Evolutionary conservation across 2,329 filamentous ascomycete genomes (phyloP), one percentile per base, ranked within the genome.

Genomic region (Fusarium virguliforme): DNA sequence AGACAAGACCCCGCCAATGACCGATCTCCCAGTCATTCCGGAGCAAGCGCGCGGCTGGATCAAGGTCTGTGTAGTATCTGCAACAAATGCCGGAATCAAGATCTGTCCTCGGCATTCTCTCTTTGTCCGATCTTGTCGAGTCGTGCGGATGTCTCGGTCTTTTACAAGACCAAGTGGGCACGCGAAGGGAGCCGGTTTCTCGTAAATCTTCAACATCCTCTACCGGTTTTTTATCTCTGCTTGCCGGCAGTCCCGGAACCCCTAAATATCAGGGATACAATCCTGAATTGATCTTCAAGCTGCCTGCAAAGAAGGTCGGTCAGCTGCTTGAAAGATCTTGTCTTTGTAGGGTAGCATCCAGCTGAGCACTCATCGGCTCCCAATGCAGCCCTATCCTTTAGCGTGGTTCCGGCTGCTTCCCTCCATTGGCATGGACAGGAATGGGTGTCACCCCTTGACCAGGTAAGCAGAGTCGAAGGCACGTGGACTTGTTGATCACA

Each of bases 31-130:
- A 54, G 34, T 34, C 22, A 34, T 38, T 48, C 32, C 58, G 38
- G 12, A 50, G 38, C 60, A 71, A 71, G 60, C 68, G 65, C 64
- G 68, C 64, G 68, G 56, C 60, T 69, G 60, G 28, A 57, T 37
- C 67, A 41, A 30, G 43, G 26, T 26, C 24, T 58, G 12, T 18
- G 18, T 18, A 18, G 18, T 46, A 24, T 59, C 55, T 58, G 28
- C 28, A 60, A 13, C 57, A 65, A 72, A 64, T 71, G 54, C 65
- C 69, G 40, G 41, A 37, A 13, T 26, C 55, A 40, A 50, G 28
- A 24, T 67, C 62, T 72, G 38, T 24, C 37, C 32, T 59, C 51
- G 69, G 69, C 38, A 67, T 56, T 56, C 43, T 41, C 26, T 32
- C 13, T n/a, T 18, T 51, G 15, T 60, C 57, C 57, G 57, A 51